Percentiles rank a stretch among this genome's conserved stretches.
Evolutionary conservation across 495 filamentous ascomycete genomes (phyloP).

Genomic region (Aspergillus haitiensis): DNA sequence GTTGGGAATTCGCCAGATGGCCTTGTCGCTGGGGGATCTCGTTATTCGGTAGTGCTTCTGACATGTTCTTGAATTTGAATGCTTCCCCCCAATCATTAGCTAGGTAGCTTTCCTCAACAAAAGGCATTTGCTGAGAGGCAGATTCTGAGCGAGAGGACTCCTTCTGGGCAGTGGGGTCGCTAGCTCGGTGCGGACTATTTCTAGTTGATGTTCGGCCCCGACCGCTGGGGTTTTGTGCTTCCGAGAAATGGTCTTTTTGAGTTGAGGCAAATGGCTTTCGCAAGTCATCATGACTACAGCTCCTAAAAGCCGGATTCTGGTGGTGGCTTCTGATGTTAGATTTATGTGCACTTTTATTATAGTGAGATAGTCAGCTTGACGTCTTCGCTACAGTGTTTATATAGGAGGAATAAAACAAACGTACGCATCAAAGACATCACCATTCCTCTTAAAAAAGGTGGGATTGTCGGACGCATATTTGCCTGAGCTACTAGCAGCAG

Average conservation of each 20-base stretch:
- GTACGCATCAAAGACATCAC: constrained; percentile 27
- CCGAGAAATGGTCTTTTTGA: constrained; percentile 52
- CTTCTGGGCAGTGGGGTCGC: constrained; percentile 18
- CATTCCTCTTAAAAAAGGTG: constrained; percentile 18
- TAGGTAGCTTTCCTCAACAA: constrained; percentile 55
- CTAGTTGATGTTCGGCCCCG: constrained; percentile 32
- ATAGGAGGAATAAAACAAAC: background rate
- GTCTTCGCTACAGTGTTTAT: background rate
- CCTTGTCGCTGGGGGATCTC: constrained; percentile 31
- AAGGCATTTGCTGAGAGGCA: constrained; percentile 32
- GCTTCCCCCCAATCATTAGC: constrained; percentile 62
- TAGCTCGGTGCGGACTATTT: constrained; percentile 22
- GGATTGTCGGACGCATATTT: constrained; percentile 23
- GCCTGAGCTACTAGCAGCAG: constrained; percentile 29
- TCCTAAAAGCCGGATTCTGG: constrained; percentile 33
- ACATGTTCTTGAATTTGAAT: constrained; percentile 58
- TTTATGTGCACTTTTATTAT: background rate
- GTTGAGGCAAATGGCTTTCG: constrained; percentile 68
- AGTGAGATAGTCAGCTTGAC: background rate
- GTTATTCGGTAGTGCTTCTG: constrained; percentile 45
- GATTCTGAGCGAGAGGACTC: constrained; percentile 24
- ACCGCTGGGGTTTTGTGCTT: constrained; percentile 36
- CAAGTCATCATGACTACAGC: constrained; percentile 70
- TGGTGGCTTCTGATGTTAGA: constrained; percentile 17
- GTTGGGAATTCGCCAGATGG: constrained; percentile 30